Evolutionary conservation across 1,139 yeast genomes (phyloP), one percentile per base, ranked within the genome.

Genomic region (Candida tetrigidarum): DNA sequence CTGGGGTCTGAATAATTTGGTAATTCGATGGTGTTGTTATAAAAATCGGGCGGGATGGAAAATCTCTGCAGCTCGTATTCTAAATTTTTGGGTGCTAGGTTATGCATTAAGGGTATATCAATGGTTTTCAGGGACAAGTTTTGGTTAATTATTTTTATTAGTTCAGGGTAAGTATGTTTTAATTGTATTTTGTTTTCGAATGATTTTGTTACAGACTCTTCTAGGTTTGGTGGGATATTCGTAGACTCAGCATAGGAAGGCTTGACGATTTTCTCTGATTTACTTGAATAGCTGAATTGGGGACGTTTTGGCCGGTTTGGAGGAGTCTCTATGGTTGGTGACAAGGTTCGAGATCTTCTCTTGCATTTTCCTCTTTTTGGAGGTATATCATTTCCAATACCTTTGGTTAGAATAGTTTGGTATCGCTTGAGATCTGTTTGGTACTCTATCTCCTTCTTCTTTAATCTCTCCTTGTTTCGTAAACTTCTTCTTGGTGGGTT

Each of bases 401-500:
- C 54, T 7, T 54, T 49, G 10, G 43, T 37, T 14, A 60, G 30
- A 15, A 63, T 49, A 36, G 56, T 57, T 5, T 56, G 44, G 47
- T 62, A 64, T 14, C 56, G 41, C n/a, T 44, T 40, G 10, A 61
- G 50, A 45, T 64, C 68, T 22, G 44, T 46, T 19, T 59, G 55
- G 54, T 43, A 37, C 15, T 43, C 41, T 7, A n/a, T 14, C n/a
- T 20, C 23, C 35, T 38, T 38, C 19, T 22, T 29, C 28, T 38
- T 20, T n/a, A 37, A 11, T 15, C 20, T 37, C 11, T 27, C 33
- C 20, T 37, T 29, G 22, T n/a, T 27, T 9, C 22, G 35, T 35
- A 9, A 25, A 14, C 20, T 23, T 14, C 35, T 15, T 44, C 93
- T 93, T 99, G n/a, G n/a, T n/a, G n/a, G n/a, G n/a, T n/a, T n/a